Conservation (phyloP, 2,329 filamentous ascomycete genomes). For the Cladophialophora carrionii region DNA sequence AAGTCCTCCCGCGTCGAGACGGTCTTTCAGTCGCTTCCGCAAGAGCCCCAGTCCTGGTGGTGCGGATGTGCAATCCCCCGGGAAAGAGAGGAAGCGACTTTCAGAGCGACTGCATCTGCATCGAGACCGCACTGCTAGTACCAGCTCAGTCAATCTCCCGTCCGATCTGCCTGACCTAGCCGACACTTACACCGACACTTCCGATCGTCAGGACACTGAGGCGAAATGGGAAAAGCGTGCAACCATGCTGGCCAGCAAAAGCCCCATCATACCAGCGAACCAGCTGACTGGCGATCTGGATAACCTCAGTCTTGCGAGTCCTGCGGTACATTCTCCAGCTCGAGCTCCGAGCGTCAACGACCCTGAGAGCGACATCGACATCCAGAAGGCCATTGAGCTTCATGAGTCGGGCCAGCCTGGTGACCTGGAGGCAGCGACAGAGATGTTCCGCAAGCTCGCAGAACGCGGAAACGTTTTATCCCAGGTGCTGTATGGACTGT, state of each 20-base stretch:
- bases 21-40: conserved; percentile 42
- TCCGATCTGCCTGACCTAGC: conserved; percentile 75
- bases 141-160: conserved; percentile 74
- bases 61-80: conserved; percentile 44
- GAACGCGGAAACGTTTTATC: conserved; percentile 88
- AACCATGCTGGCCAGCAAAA: conserved; percentile 70
- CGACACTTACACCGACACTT: conserved; percentile 51
- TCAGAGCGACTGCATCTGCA: conserved; percentile 73
- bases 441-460: conserved; percentile 80
- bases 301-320: conserved; percentile 18
- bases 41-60: conserved; percentile 42
- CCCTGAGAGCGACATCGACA: conserved; percentile 58
- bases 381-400: conserved; percentile 92
- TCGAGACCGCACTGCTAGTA: conserved; percentile 50
- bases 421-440: conserved; percentile 76
- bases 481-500: conserved; percentile 90
- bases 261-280: conserved; percentile 20
- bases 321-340: conserved; percentile 14
- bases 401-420: conserved; percentile 89
- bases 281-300: conserved; percentile 18
- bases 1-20: conserved; percentile 22
- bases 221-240: conserved; percentile 90
- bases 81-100: conserved; percentile 49
- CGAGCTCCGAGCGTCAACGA: conserved; percentile 39
- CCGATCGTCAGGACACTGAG: conserved; percentile 61